These are phyloP conservation scores for Lichtheimia hyalospora DNA, from an alignment of 371 early-diverging fungal genomes.

Conservation along the genomic window DNA sequence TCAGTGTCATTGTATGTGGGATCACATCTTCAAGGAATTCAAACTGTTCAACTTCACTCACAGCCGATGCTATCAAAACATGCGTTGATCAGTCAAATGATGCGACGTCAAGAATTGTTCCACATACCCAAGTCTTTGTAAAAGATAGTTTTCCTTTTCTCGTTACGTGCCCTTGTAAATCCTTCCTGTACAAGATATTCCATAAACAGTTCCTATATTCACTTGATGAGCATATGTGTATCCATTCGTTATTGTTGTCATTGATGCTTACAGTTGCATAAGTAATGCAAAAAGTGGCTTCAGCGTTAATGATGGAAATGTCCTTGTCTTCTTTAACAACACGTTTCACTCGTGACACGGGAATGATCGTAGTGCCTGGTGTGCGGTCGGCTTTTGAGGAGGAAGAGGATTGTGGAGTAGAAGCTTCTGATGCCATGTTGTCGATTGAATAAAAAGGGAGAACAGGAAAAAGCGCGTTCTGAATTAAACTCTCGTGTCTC, in stretches of 20 bases:
- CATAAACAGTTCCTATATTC: constrained; percentile 71
- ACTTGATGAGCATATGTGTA: background rate
- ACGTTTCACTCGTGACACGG: constrained; percentile 77
- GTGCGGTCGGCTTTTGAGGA: constrained; percentile 23
- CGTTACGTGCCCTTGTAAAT: constrained; percentile 60
- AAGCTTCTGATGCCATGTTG: constrained; percentile 12
- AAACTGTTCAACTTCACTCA: constrained; percentile 42
- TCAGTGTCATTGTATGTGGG: constrained; percentile 58
- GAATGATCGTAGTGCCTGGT: constrained; percentile 63
- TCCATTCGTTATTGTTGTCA: background rate
- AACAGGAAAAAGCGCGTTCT: too few species aligned
- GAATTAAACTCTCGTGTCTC: too few species aligned
- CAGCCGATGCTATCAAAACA: constrained; percentile 30
- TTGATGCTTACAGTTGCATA: constrained; percentile 65
- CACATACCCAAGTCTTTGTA: constrained; percentile 78
- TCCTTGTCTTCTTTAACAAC: constrained; percentile 87
- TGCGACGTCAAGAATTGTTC: background rate
- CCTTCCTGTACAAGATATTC: constrained; percentile 71
- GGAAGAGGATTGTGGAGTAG: constrained; percentile 8
- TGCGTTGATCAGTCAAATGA: background rate
- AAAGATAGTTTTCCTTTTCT: constrained; percentile 72
- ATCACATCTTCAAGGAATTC: constrained; percentile 56
- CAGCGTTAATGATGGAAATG: constrained; percentile 64
- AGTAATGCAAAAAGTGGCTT: constrained; percentile 77
- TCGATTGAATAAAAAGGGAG: background rate